Percentiles rank a stretch among this genome's conserved stretches.
Evolutionary conservation across 257 asterid genomes (phyloP).

Genomic region (Ballota nigra): DNA sequence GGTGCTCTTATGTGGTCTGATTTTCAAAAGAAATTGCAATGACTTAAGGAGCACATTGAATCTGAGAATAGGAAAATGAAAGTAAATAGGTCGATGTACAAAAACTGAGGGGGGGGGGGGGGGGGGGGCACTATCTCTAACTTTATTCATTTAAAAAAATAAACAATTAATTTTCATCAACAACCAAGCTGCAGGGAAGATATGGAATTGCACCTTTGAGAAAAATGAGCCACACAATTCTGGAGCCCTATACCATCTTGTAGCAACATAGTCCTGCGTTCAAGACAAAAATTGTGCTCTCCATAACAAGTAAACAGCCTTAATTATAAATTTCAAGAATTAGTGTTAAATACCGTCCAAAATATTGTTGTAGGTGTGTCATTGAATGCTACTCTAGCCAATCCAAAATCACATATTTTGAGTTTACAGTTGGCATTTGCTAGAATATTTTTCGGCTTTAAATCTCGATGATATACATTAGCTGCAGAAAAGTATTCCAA

Average conservation of each 20-base stretch:
- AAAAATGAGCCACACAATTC: constrained; percentile 92
- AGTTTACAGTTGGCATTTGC: constrained; percentile 98
- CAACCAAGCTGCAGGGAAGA: too few species aligned
- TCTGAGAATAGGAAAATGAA: not conserved
- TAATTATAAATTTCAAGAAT: not conserved
- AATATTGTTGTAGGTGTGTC: constrained; percentile 86
- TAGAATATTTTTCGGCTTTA: constrained; percentile 83
- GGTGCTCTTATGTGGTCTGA: not conserved
- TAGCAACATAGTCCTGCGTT: constrained; percentile 90
- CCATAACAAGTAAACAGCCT: not conserved
- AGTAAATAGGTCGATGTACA: not conserved
- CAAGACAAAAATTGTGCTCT: not conserved
- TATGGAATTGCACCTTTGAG: too few species aligned
- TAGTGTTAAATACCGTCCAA: constrained; percentile 76
- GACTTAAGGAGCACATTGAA: not conserved
- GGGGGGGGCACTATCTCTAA: constrained; percentile 38
- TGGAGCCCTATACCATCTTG: constrained; percentile 98
- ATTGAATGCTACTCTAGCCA: constrained; percentile 93
- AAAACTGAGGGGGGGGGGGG: not conserved
- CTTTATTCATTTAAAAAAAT: too few species aligned
- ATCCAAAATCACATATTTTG: constrained; percentile 92
- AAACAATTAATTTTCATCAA: too few species aligned
- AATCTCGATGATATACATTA: constrained; percentile 88
- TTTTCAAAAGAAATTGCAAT: too few species aligned
- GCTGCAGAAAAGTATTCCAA: constrained; percentile 52